Conservation (phyloP, 2,329 filamentous ascomycete species). For the Cladophialophora yegresii region DNA sequence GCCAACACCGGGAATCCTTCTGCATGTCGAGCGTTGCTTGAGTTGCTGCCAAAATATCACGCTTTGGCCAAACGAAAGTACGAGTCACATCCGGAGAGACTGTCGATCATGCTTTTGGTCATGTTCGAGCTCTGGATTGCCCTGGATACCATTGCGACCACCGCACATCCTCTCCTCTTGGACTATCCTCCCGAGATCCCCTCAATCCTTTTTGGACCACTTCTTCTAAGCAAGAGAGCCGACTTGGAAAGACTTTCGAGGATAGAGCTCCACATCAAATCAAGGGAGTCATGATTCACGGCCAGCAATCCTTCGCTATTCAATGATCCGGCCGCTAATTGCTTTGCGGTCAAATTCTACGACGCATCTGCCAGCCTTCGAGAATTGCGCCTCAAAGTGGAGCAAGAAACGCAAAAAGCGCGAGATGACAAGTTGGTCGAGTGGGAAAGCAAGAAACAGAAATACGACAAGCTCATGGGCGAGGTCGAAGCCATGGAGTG, state of each 20-base stretch:
- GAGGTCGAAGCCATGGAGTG: too few species aligned
- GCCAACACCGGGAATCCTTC: too few species aligned
- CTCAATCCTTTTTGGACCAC: constrained; percentile 43
- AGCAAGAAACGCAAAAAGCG: too few species aligned
- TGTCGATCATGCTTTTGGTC: constrained; percentile 60
- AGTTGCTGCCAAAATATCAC: too few species aligned
- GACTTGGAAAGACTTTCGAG: constrained; percentile 52
- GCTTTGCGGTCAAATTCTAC: constrained; percentile 55
- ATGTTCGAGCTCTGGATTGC: constrained; percentile 62
- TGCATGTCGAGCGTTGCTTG: too few species aligned
- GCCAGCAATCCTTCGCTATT: constrained; percentile 43
- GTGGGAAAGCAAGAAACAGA: too few species aligned
- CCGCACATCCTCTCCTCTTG: constrained; percentile 45
- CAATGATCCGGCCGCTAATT: constrained; percentile 38
- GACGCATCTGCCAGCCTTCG: too few species aligned
- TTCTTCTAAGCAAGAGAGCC: constrained; percentile 49
- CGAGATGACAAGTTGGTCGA: constrained; percentile 42
- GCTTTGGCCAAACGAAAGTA: too few species aligned
- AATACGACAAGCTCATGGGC: too few species aligned
- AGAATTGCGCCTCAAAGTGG: too few species aligned
- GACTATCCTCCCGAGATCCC: constrained; percentile 55
- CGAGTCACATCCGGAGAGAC: constrained; percentile 48
- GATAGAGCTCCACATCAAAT: constrained; percentile 54
- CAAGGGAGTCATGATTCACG: constrained; percentile 38
- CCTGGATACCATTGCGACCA: constrained; percentile 53